Base-by-base conservation (phyloP, 768 basidiomycete species). In the Leccinum arenicola region DNA sequence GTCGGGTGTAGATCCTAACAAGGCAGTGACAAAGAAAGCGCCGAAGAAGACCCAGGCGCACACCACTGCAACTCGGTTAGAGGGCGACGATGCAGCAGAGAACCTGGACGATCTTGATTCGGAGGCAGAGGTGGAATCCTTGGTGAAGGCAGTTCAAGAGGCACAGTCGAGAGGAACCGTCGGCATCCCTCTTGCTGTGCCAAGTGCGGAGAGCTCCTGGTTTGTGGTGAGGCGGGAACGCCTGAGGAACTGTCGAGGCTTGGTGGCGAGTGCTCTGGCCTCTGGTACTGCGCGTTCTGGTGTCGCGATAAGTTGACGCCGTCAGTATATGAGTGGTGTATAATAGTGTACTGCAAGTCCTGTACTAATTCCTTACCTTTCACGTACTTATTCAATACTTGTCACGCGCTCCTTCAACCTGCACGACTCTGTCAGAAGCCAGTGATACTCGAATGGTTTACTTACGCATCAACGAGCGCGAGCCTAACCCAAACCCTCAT, bases 81-180 rank as follows among this genome's bases (percentile, higher is more conserved):
- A 82, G 35, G 83, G 80, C 4, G 88, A 83, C 19, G 88, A 88
- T 52, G 76, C 74, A 4, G 79, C 80, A 45, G 89, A 92, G 70
- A 88, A 92, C 61, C 73, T 88, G 54, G 88, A 89, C 52, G 87
- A 91, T 58, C 62, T 94, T 62, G 91, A 94, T 70, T 93, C 91
- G 4, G 92, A 94, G 66, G 86, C 84, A 10, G 93, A 95, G 73
- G 77, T 94, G 51, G 93, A 95, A 54, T 82, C 84, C 14, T 77
- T 94, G 25, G 80, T 88, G 29, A 79, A 78, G 56, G 84, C 84
- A 10, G 82, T 92, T 29, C 78, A 82, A 52, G 70, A 71, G 2
- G 84, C 87, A 1, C 78, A 77, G 54, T 77, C 80, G 23, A 82
- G 78, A 61, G 88, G 89, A 2, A 63, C 85, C 25, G 77, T 88